A percentile compares a stretch with the other conserved stretches of the same genome.
phyloP scores from a whole-genome alignment of 371 early-diverging fungal species.

The Mortierella polycephala region DNA sequence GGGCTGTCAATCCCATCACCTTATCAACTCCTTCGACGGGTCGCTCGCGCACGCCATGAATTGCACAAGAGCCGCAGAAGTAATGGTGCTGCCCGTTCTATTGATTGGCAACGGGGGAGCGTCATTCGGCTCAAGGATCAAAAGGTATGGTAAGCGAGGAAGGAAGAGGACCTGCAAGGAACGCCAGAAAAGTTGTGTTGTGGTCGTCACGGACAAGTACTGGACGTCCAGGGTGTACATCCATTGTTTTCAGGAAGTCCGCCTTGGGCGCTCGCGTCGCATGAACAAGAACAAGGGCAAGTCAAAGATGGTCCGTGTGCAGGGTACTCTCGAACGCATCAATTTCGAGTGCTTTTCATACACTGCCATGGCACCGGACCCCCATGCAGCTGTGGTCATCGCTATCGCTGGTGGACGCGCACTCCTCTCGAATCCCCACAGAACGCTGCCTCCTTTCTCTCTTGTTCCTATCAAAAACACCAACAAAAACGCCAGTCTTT shows the following conservation, averaged over 20 bases:
- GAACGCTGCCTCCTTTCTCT: background rate
- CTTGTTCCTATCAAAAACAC: background rate
- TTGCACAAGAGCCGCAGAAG: too few species aligned
- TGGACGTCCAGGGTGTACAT: conserved; percentile 4
- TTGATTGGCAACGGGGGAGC: background rate
- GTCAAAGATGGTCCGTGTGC: background rate
- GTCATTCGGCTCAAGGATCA: background rate
- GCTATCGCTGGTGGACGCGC: conserved; percentile 4
- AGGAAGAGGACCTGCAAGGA: conserved; percentile 3
- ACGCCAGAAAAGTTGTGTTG: background rate
- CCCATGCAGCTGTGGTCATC: conserved; percentile 9
- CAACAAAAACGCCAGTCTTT: conserved; percentile 1
- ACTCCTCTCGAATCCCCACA: background rate
- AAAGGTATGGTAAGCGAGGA: background rate
- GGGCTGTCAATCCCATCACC: too few species aligned
- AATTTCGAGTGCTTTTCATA: conserved; percentile 10
- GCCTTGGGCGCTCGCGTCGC: background rate
- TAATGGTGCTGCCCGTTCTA: conserved; percentile 1
- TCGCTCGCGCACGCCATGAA: too few species aligned
- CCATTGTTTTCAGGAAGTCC: background rate
- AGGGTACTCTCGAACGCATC: conserved; percentile 10
- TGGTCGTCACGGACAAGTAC: conserved; percentile 11
- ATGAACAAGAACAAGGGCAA: conserved; percentile 7
- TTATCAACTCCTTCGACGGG: too few species aligned
- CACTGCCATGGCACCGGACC: conserved; percentile 1